Evolutionary conservation across 164 flowering plant genomes (phyloP).

Genomic region (Magnolia officinalis): DNA sequence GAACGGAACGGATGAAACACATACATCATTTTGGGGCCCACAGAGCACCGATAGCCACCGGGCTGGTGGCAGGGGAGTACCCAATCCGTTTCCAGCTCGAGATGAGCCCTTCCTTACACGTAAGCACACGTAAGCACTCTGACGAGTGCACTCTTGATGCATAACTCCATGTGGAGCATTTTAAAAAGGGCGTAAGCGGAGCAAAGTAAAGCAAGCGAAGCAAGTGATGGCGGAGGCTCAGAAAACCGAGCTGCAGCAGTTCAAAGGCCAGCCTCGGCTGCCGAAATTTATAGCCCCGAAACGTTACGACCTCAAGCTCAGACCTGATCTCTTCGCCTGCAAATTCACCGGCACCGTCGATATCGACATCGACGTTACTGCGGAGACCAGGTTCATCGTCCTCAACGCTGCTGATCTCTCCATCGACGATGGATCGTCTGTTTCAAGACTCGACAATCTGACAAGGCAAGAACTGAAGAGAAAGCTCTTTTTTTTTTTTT

Average conservation of each 20-base stretch:
- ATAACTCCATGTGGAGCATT: too few relatives aligned
- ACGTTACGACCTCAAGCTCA: slow-evolving; percentile 55
- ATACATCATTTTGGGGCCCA: too few relatives aligned
- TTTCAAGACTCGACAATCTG: slow-evolving; percentile 17
- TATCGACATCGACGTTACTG: slow-evolving; percentile 33
- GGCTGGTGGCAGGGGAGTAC: too few relatives aligned
- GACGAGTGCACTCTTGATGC: too few relatives aligned
- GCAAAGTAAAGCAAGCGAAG: neutral
- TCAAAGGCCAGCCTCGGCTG: slow-evolving; percentile 53
- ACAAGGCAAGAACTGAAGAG: neutral
- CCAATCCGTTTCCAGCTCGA: too few relatives aligned
- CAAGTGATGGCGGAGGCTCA: neutral
- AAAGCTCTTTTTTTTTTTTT: neutral
- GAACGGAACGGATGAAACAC: too few relatives aligned
- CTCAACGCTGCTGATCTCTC: slow-evolving; percentile 59
- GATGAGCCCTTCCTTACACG: too few relatives aligned
- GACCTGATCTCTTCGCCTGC: slow-evolving; percentile 55
- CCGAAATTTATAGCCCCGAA: slow-evolving; percentile 59
- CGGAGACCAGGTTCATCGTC: slow-evolving; percentile 51
- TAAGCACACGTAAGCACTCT: too few relatives aligned
- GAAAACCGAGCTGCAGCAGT: slow-evolving; percentile 25
- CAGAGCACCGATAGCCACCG: too few relatives aligned
- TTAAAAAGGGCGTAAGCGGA: neutral
- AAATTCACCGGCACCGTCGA: slow-evolving; percentile 53
- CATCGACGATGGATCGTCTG: slow-evolving; percentile 19